Evolutionary conservation across 768 basidiomycete species (phyloP).

Genomic region (Rhodotorula paludigena): DNA sequence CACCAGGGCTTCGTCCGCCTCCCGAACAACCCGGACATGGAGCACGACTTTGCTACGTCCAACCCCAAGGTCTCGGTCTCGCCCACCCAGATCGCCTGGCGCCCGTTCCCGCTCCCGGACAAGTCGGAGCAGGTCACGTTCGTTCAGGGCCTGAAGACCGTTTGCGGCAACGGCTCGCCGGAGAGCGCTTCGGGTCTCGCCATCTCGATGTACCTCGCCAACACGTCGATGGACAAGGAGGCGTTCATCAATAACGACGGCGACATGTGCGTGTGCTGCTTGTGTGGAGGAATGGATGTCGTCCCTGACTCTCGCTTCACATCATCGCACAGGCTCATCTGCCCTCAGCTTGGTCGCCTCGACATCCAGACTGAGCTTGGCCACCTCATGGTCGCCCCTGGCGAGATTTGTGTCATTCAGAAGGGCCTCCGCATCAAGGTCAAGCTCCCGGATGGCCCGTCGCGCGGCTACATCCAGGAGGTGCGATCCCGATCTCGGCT

Average conservation of each 20-base stretch:
- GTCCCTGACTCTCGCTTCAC: too few species aligned
- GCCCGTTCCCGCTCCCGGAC: slow-evolving; percentile 57
- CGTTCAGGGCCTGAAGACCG: slow-evolving; percentile 57
- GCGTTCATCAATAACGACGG: slow-evolving; percentile 30
- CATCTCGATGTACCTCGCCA: slow-evolving; percentile 56
- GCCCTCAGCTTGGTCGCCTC: slow-evolving; percentile 62
- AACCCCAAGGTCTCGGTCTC: slow-evolving; percentile 61
- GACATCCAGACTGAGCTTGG: slow-evolving; percentile 68
- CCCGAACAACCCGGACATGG: slow-evolving; percentile 55
- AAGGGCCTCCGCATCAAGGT: slow-evolving; percentile 67
- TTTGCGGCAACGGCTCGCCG: slow-evolving; percentile 62
- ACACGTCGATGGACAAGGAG: slow-evolving; percentile 35
- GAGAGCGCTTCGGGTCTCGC: slow-evolving; percentile 62
- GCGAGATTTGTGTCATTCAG: slow-evolving; percentile 63
- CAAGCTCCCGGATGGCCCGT: slow-evolving; percentile 49
- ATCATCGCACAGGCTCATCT: slow-evolving; percentile 58
- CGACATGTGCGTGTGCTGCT: not conserved
- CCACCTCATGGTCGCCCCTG: slow-evolving; percentile 52
- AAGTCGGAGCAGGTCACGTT: slow-evolving; percentile 54
- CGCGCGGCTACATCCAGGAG: slow-evolving; percentile 53
- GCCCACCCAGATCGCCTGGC: slow-evolving; percentile 65
- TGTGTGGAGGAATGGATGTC: not conserved
- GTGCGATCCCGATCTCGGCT: not conserved
- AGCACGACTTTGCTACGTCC: slow-evolving; percentile 30
- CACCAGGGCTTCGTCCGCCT: slow-evolving; percentile 60